Evolutionary conservation across 2,329 filamentous ascomycete genomes (phyloP).

Genomic region (Diaporthe vaccinii): DNA sequence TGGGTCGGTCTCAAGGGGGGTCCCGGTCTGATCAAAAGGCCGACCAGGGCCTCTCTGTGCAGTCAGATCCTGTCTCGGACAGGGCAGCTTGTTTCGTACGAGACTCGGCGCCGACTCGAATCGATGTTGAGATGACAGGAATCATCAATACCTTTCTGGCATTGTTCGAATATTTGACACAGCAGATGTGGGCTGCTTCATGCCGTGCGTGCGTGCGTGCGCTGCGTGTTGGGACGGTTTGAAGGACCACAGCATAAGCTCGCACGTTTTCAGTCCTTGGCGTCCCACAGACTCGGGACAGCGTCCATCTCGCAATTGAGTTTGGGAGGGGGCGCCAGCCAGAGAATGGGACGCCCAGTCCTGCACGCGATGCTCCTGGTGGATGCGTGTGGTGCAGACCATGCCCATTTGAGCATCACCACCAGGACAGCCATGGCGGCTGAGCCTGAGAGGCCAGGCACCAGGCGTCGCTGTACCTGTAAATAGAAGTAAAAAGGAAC

Average conservation of each 20-base stretch:
- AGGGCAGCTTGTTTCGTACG: slow-evolving; percentile 8
- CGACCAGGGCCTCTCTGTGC: slow-evolving; percentile 5
- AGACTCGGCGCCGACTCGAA: slow-evolving; percentile 28
- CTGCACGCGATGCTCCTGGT: background rate
- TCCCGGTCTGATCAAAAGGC: slow-evolving; percentile 7
- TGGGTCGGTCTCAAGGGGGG: slow-evolving; percentile 8
- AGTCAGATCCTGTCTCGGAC: background rate
- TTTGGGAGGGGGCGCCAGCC: slow-evolving; percentile 9
- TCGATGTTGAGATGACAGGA: background rate
- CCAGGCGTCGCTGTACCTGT: background rate
- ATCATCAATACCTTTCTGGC: background rate
- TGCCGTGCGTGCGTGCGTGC: slow-evolving; percentile 26
- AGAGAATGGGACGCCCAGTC: slow-evolving; percentile 3
- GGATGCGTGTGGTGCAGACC: background rate
- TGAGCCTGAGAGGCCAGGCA: slow-evolving; percentile 2
- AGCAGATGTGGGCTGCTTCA: slow-evolving; percentile 15
- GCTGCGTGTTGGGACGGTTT: slow-evolving; percentile 16
- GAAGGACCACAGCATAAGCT: slow-evolving; percentile 22
- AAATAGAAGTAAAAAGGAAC: slow-evolving; percentile 17
- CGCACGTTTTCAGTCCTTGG: slow-evolving; percentile 28
- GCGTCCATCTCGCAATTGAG: slow-evolving; percentile 24
- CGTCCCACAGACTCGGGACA: slow-evolving; percentile 30
- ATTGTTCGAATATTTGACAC: background rate
- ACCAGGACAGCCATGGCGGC: slow-evolving; percentile 4
- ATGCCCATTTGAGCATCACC: slow-evolving; percentile 9